Evolutionary conservation across 2,329 filamentous ascomycete genomes (phyloP).

Genomic region (Penicillium hesseltinei): DNA sequence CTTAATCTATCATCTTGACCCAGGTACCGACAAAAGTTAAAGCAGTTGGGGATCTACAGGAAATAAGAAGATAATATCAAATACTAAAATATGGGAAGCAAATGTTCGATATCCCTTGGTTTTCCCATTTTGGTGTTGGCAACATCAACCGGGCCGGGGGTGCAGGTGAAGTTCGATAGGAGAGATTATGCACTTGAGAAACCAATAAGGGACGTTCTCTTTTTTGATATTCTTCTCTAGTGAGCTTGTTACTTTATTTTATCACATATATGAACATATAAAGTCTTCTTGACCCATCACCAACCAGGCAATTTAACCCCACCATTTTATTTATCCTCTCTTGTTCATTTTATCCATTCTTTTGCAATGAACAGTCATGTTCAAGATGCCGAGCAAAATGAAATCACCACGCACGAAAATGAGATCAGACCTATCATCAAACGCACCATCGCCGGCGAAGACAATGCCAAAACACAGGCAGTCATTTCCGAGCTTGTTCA

Average conservation of each 20-base stretch:
- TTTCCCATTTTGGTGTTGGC: background rate
- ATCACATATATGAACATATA: background rate
- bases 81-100: background rate
- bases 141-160: background rate
- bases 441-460: background rate
- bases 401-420: background rate
- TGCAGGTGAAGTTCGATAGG: background rate
- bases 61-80: background rate
- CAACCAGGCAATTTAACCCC: background rate
- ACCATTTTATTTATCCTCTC: background rate
- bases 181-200: background rate
- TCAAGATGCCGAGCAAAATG: background rate
- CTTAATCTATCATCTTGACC: background rate
- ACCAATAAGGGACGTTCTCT: background rate
- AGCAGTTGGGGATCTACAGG: background rate
- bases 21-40: background rate
- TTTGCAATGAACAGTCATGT: background rate
- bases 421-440: background rate
- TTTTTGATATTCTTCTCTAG: background rate
- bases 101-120: background rate
- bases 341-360: background rate
- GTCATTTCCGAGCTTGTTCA: conserved; percentile 3
- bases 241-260: background rate
- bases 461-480: background rate
- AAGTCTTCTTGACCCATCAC: background rate